phyloP scores from a whole-genome alignment of 1,139 yeast genomes.

The Candida sp. region DNA sequence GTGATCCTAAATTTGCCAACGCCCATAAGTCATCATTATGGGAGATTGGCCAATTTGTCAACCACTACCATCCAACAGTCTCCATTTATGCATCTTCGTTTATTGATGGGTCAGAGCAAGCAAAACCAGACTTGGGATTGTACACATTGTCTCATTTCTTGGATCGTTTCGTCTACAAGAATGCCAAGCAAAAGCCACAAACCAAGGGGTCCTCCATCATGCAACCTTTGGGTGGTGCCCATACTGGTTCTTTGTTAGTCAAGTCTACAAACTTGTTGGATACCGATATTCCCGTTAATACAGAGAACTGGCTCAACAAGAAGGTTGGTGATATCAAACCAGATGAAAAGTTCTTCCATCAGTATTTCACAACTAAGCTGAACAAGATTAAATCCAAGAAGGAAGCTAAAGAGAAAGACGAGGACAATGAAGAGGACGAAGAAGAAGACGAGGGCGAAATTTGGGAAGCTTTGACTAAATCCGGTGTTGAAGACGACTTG shows the following conservation, averaged over 20 bases:
- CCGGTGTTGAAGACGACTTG: slow-evolving; percentile 63
- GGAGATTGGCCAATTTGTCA: slow-evolving; percentile 77
- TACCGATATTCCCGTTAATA: slow-evolving; percentile 69
- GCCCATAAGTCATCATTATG: slow-evolving; percentile 84
- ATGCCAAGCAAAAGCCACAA: slow-evolving; percentile 76
- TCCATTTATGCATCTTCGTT: slow-evolving; percentile 77
- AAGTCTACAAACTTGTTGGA: slow-evolving; percentile 58
- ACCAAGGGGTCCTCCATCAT: slow-evolving; percentile 90
- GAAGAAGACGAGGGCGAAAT: slow-evolving; percentile 80
- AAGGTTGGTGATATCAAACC: slow-evolving; percentile 73
- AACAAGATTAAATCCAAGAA: slow-evolving; percentile 44
- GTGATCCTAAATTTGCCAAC: slow-evolving; percentile 90
- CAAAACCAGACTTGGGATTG: slow-evolving; percentile 85
- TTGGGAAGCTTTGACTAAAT: slow-evolving; percentile 88
- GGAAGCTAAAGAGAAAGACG: slow-evolving; percentile 22
- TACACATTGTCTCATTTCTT: slow-evolving; percentile 89
- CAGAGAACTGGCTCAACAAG: slow-evolving; percentile 81
- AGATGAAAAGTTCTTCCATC: slow-evolving; percentile 89
- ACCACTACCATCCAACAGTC: slow-evolving; percentile 94
- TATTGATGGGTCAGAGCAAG: slow-evolving; percentile 46
- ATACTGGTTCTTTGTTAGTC: slow-evolving; percentile 77
- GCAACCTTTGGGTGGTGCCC: slow-evolving; percentile 97
- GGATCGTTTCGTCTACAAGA: slow-evolving; percentile 94
- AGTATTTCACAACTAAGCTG: slow-evolving; percentile 75
- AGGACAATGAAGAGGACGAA: slow-evolving; percentile 43